phyloP scores from a whole-genome alignment of 331 rosid species.

The Arachis monticola region DNA sequence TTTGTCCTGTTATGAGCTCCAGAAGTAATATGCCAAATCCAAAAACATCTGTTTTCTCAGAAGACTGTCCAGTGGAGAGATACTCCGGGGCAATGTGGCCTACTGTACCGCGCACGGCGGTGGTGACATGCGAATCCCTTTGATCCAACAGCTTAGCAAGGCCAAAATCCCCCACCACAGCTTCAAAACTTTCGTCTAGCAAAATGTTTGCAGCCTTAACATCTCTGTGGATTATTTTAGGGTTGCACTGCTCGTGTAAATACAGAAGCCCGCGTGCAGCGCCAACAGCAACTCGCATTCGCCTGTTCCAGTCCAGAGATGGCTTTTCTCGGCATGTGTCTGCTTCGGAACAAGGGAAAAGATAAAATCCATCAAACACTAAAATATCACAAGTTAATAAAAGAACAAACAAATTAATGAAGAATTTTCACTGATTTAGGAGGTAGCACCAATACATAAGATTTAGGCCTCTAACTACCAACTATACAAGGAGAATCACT shows the following conservation, averaged over 20 bases:
- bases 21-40: constrained; percentile 92
- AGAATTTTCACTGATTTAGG: constrained; percentile 3
- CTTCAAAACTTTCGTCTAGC: constrained; percentile 91
- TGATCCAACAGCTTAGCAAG: constrained; percentile 94
- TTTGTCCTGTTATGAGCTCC: constrained; percentile 93
- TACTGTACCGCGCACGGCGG: constrained; percentile 94
- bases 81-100: constrained; percentile 97
- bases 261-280: constrained; percentile 96
- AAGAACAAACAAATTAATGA: neutral
- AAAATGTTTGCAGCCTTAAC: constrained; percentile 97
- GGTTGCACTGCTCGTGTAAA: constrained; percentile 93
- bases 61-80: constrained; percentile 96
- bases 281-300: constrained; percentile 74
- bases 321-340: constrained; percentile 77
- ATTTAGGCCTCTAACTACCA: neutral
- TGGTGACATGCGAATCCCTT: constrained; percentile 96
- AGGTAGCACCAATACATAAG: neutral
- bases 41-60: constrained; percentile 93
- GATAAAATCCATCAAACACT: constrained; percentile 25
- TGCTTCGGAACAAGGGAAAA: constrained; percentile 39
- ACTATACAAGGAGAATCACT: neutral
- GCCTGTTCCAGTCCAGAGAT: constrained; percentile 88
- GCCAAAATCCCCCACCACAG: constrained; percentile 97
- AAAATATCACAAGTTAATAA: neutral
- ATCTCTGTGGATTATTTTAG: constrained; percentile 93